Evolutionary conservation across 1,284 basidiomycete genomes (phyloP), one percentile per base, ranked within the genome.

Genomic region (Bondarzewia mesenterica): DNA sequence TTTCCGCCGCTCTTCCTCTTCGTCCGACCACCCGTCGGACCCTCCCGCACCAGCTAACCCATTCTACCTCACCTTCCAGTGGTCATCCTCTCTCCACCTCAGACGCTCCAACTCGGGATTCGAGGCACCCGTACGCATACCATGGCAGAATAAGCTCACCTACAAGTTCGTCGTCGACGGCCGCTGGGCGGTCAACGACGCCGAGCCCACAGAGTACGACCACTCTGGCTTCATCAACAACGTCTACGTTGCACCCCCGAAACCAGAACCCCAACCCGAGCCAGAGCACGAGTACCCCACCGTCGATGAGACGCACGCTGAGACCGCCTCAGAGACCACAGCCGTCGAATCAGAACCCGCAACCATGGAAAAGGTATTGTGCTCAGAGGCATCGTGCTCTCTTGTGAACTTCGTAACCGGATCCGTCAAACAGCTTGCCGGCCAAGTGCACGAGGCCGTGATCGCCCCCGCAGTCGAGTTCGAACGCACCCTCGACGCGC

Each of bases 151-250:
- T 46, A 83, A 78, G 57, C 67, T 87, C 52, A 58, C 68, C 6
- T 90, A 85, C 77, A 90, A 90, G 64, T 90, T 80, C 60, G 70
- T 89, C 60, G 85, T 90, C 47, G 88, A 90, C 58, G 85, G 82
- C 26, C 60, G 63, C 50, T 90, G 87, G 87, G 58, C 68, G 35
- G 74, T 75, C 42, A 71, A 73, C 46, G 69, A 74, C 39, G 71
- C 73, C 51, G 71, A 72, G 52, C 80, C 83, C 5, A 81, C 78
- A 46, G 83, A 85, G 61, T 57, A 63, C 1, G 87, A 89, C 57
- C 62, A 64, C 21, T 39, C 36, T 10, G 85, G 85, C 26, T 85
- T 83, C 61, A 60, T 82, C 20, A 91, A 91, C 64, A 89, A 91
- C 58, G 67, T 87, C 47, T 80, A 84, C 57, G 67, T 67, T 41